A percentile compares a stretch with the other conserved stretches of the same genome.
Evolutionary conservation across 2,329 filamentous ascomycete species (phyloP).

Genomic region (Colletotrichum salicis): DNA sequence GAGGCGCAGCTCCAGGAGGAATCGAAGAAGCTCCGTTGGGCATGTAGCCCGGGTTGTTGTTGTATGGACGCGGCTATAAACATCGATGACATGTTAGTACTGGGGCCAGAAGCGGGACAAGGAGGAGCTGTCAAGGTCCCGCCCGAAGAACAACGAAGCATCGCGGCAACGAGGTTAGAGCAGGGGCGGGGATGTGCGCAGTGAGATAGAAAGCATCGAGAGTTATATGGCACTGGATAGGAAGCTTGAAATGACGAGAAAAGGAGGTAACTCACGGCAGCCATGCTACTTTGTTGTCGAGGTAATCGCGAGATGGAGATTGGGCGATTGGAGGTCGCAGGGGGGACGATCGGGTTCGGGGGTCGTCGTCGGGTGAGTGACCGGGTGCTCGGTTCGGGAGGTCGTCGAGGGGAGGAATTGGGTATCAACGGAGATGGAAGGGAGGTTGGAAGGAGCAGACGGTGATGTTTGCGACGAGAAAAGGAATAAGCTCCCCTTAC

Average conservation of each 20-base stretch:
- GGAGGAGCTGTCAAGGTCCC: constrained; percentile 21
- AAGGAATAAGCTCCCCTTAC: constrained; percentile 35
- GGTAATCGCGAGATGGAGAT: constrained; percentile 32
- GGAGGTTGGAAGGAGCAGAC: constrained; percentile 30
- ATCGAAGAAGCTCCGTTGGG: constrained; percentile 69
- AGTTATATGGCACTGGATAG: neutral
- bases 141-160: neutral
- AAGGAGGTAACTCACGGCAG: constrained; percentile 33
- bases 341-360: constrained; percentile 27
- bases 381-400: constrained; percentile 28
- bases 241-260: neutral
- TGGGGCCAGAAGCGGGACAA: constrained; percentile 20
- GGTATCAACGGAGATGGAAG: constrained; percentile 38
- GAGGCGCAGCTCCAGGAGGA: constrained; percentile 70
- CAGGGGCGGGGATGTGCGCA: neutral
- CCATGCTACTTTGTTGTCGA: constrained; percentile 36
- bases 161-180: constrained; percentile 1
- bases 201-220: neutral
- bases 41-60: constrained; percentile 67
- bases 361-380: constrained; percentile 25
- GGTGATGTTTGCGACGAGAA: constrained; percentile 36
- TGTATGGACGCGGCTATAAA: constrained; percentile 55
- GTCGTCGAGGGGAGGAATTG: constrained; percentile 17
- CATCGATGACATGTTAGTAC: constrained; percentile 29
- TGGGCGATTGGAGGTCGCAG: constrained; percentile 22